These are phyloP conservation scores for Coemansia sp. DNA, from an alignment of 192 early-diverging fungal genomes.

Conservation along the genomic window DNA sequence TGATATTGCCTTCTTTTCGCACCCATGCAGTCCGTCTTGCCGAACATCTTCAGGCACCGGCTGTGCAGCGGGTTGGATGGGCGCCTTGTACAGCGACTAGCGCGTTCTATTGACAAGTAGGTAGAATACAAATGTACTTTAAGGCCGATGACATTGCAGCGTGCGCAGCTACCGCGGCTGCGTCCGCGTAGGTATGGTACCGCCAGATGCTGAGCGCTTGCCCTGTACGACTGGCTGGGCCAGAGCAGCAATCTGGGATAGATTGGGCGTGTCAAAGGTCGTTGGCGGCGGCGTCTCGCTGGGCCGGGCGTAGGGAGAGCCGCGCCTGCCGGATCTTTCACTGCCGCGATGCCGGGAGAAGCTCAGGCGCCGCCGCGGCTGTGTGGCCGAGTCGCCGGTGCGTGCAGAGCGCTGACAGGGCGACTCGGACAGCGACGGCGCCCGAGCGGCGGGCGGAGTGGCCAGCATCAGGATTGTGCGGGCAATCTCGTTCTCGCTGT, in stretches of 20 bases:
- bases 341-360: slow-evolving; percentile 14
- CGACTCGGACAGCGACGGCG: slow-evolving; percentile 11
- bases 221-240: slow-evolving; percentile 11
- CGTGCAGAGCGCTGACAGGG: slow-evolving; percentile 7
- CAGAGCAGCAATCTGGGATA: slow-evolving; percentile 15
- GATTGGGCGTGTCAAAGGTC: slow-evolving; percentile 6
- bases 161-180: slow-evolving; percentile 1
- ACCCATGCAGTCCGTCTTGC: too few relatives aligned
- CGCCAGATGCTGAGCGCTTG: slow-evolving; percentile 3
- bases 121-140: too few relatives aligned
- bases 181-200: not conserved
- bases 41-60: too few relatives aligned
- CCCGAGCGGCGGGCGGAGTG: slow-evolving; percentile 31
- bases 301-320: not conserved
- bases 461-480: slow-evolving; percentile 41
- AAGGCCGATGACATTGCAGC: too few relatives aligned
- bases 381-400: not conserved
- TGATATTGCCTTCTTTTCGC: too few relatives aligned
- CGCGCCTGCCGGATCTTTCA: slow-evolving; percentile 1
- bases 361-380: slow-evolving; percentile 18
- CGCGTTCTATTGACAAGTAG: too few relatives aligned
- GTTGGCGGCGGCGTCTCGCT: not conserved
- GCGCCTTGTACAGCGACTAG: too few relatives aligned
- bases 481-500: slow-evolving; percentile 28
- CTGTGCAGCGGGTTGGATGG: too few relatives aligned